Conservation (phyloP, 2,329 filamentous ascomycete genomes). For the Rachicladosporium sp. region DNA sequence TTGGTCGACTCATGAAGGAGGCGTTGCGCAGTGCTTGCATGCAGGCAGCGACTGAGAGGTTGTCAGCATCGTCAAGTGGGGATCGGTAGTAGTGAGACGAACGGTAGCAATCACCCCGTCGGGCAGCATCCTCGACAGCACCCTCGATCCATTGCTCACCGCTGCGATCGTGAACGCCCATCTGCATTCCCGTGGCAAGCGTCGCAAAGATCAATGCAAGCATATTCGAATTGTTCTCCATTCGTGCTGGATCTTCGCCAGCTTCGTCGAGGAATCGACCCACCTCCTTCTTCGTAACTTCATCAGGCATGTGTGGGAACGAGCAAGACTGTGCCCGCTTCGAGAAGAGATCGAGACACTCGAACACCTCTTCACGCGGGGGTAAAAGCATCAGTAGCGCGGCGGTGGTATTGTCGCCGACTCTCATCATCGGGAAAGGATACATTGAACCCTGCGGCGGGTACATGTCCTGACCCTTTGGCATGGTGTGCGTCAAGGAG, state of each 20-base stretch:
- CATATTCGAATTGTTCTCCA: slow-evolving; percentile 33
- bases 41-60: slow-evolving; percentile 31
- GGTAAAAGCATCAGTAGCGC: slow-evolving; percentile 27
- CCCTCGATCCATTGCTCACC: slow-evolving; percentile 28
- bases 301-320: slow-evolving; percentile 34
- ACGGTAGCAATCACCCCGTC: slow-evolving; percentile 34
- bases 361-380: slow-evolving; percentile 25
- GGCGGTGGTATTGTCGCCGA: slow-evolving; percentile 11
- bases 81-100: slow-evolving; percentile 13
- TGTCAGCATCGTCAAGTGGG: slow-evolving; percentile 7
- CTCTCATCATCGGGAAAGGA: slow-evolving; percentile 34
- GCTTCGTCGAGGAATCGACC: slow-evolving; percentile 32
- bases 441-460: slow-evolving; percentile 25
- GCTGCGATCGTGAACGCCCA: slow-evolving; percentile 31
- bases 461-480: slow-evolving; percentile 32
- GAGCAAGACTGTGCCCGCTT: slow-evolving; percentile 31
- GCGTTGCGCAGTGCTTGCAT: slow-evolving; percentile 39
- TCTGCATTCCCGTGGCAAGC: slow-evolving; percentile 34
- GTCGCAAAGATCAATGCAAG: slow-evolving; percentile 37
- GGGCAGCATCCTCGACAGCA: slow-evolving; percentile 24
- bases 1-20: slow-evolving; percentile 37
- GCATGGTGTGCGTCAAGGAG: slow-evolving; percentile 33
- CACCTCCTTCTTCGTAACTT: slow-evolving; percentile 32
- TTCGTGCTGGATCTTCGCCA: background rate
- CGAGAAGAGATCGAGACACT: slow-evolving; percentile 31